Evolutionary conservation across 2,329 filamentous ascomycete species (phyloP), one percentile per base, ranked within the genome.

Genomic region (Phaeomoniella chlamydospora): DNA sequence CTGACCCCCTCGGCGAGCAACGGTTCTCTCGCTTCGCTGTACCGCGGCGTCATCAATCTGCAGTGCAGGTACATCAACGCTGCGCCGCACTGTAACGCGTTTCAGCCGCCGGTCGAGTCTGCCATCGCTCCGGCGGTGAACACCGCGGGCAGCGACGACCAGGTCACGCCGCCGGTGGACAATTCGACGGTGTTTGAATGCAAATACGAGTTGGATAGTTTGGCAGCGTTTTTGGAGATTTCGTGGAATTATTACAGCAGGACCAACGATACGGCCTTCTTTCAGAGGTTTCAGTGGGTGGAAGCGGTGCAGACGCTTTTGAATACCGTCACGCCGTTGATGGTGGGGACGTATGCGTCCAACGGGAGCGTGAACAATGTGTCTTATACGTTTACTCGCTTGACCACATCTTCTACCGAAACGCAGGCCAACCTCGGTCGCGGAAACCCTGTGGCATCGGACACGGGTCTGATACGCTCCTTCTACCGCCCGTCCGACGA

Each of bases 401-500:
- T 63, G 35, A 94, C 88, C 2, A 77, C 76, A 39, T 65, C 72
- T 4, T 86, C 86, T 18, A 96, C 88, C 2, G 90, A 96, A 58
- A 96, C 90, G 0, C 71, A 96, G 17, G 81, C 70, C 45, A 66
- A 96, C 1, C 65, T 60, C 2, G 90, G 90, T 2, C 65, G 86
- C 17, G 90, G 90, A 12, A 96, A 96, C 52, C 90, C 90, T 1
- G 64, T 96, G 12, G 86, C 84, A 47, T 70, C 67, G 45, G 83
- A 77, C 16, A 94, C 88, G 0, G 85, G 85, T 0, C 70, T 98
- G 1, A 70, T 96, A 33, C 75, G 90, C 39, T 93, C 84, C 31
- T 87, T 88, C 0, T 96, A 96, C 61, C 73, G 90, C 1, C 90
- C 90, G 3, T 92, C 83, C 45, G 90, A 98, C 49, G 90, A 98